Base-by-base conservation (phyloP, 768 basidiomycete genomes). In the Saitozyma podzolica region DNA sequence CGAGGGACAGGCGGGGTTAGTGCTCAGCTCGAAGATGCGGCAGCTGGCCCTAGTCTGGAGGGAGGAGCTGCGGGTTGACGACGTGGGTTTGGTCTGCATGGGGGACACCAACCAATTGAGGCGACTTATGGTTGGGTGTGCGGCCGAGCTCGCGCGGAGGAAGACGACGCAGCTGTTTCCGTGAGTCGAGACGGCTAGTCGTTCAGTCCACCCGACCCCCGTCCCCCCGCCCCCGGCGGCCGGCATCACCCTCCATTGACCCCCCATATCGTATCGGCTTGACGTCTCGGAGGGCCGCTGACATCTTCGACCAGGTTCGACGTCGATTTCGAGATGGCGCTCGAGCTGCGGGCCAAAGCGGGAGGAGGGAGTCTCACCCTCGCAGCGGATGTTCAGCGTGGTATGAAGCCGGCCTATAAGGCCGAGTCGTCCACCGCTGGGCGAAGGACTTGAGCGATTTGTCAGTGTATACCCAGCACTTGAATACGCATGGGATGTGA, bases 21-120 rank as follows among this genome's bases (percentile, higher is more conserved):
- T 39, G 9, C 16, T 29, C 45, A 40, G 17, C 51, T 8, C 29
- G 62, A 10, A 16, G 14, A 61, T 16, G 42, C 43, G 69, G 19
- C 59, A 68, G 52, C 49, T 75, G 9, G 65, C 69, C 8, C 20
- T 17, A 9, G 57, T 73, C 8, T 75, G 69, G 69, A 52, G 54
- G 14, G 56, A 60, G 17, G 19, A 50, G 2, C 54, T 63, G 8
- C 40, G 19, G 3, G 40, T 54, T 5, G 59, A 59, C 14, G 53
- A 66, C 2, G n/a, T 69, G 5, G 56, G 60, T 0, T 19, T 73
- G 16, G 37, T 50, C 20, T 42, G 41, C 40, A 41, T 59, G 29
- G 63, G 59, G 43, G 59, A 59, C 0, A 47, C 29, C 9, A 42
- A 58, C n/a, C 16, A 53, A 3, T 19, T 70, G 52, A 16, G 47